Percentiles rank a stretch among this genome's conserved stretches.
Evolutionary conservation across 768 basidiomycete species (phyloP).

Genomic region (Cantharellus anzutake): DNA sequence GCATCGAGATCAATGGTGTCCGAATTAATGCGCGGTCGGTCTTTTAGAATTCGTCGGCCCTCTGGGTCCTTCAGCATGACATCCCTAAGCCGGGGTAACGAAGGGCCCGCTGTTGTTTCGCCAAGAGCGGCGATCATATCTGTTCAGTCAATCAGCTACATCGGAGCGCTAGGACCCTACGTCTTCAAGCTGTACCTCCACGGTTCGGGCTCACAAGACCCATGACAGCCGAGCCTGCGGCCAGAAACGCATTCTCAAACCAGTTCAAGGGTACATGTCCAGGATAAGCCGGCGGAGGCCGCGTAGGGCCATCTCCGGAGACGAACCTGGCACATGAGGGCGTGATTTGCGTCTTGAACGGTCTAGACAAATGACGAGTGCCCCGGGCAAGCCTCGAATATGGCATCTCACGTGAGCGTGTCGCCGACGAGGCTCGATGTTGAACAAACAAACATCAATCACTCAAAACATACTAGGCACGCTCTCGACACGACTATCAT

Average conservation of each 20-base stretch:
- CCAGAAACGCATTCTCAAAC: constrained; percentile 72
- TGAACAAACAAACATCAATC: not conserved
- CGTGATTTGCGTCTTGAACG: not conserved
- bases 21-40: constrained; percentile 67
- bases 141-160: constrained; percentile 15
- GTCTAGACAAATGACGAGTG: not conserved
- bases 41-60: constrained; percentile 66
- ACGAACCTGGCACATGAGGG: not conserved
- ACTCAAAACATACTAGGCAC: not conserved
- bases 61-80: constrained; percentile 60
- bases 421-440: not conserved
- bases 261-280: constrained; percentile 67
- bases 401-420: not conserved
- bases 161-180: not conserved
- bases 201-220: constrained; percentile 63
- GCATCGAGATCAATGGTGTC: constrained; percentile 51
- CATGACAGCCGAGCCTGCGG: constrained; percentile 70
- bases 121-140: constrained; percentile 93
- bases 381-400: not conserved
- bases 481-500: not conserved
- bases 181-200: constrained; percentile 39
- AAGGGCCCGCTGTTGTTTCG: constrained; percentile 74
- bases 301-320: not conserved
- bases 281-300: constrained; percentile 34
- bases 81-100: constrained; percentile 57